These are phyloP conservation scores for Geotrichum europaeum DNA, from an alignment of 1,139 yeast species.

Conservation along the genomic window DNA sequence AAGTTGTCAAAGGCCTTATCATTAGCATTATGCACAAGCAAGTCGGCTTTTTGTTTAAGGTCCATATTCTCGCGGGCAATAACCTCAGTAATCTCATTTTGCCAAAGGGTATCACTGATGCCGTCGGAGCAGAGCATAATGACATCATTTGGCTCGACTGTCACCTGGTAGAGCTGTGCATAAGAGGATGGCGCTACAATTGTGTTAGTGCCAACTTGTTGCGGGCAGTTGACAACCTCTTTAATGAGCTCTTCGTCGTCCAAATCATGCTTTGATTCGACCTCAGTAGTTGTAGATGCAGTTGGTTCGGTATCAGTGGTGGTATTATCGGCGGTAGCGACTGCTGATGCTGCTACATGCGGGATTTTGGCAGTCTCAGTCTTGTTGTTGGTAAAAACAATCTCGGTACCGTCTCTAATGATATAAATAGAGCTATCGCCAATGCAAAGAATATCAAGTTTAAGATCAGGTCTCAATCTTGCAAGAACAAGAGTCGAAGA, in stretches of 20 bases:
- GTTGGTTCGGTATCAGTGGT: neutral
- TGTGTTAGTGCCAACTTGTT: constrained; percentile 16
- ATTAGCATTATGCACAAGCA: constrained; percentile 16
- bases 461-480: constrained; percentile 42
- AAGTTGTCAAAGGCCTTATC: constrained; percentile 21
- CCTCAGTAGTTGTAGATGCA: neutral
- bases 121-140: constrained; percentile 91
- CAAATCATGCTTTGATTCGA: neutral
- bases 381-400: constrained; percentile 41
- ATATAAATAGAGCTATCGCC: constrained; percentile 52
- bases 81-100: constrained; percentile 58
- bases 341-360: neutral
- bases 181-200: neutral
- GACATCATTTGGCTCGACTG: constrained; percentile 53
- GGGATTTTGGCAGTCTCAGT: neutral
- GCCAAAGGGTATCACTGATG: constrained; percentile 75
- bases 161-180: neutral
- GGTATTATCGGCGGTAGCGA: neutral
- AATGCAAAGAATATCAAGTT: constrained; percentile 45
- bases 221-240: constrained; percentile 8
- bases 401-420: constrained; percentile 42
- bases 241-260: neutral
- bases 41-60: constrained; percentile 17
- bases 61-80: constrained; percentile 25
- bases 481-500: constrained; percentile 50